Conservation (phyloP, 495 filamentous ascomycete genomes). For the Lophium mytilinum region DNA sequence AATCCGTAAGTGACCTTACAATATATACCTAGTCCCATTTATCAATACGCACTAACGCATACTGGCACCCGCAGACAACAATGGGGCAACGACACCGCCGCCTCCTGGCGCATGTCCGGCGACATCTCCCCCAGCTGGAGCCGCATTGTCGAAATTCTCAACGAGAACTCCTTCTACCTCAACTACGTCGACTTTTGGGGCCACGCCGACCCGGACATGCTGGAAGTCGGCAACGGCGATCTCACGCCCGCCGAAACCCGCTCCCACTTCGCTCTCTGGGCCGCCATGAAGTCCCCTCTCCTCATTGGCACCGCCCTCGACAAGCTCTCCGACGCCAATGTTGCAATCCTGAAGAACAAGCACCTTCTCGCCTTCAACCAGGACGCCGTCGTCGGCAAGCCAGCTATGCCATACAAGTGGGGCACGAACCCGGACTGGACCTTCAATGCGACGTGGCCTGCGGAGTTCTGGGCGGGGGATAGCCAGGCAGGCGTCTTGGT, state of each 20-base stretch:
- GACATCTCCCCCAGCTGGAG: conserved; percentile 37
- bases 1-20: conserved; percentile 28
- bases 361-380: conserved; percentile 55
- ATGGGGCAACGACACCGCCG: conserved; percentile 45
- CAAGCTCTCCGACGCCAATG: conserved; percentile 36
- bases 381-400: conserved; percentile 44
- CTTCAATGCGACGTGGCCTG: conserved; percentile 49
- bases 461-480: conserved; percentile 54
- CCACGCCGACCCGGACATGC: conserved; percentile 58
- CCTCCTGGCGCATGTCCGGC: conserved; percentile 48
- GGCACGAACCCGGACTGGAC: conserved; percentile 55
- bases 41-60: too few species aligned
- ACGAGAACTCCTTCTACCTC: conserved; percentile 43
- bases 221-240: conserved; percentile 57
- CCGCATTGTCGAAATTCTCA: conserved; percentile 44
- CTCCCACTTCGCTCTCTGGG: conserved; percentile 47
- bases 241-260: conserved; percentile 42
- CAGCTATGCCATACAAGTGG: conserved; percentile 59
- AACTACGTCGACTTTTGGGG: conserved; percentile 46
- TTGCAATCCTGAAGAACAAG: conserved; percentile 51
- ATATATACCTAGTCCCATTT: too few species aligned
- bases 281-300: conserved; percentile 49
- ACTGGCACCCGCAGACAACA: conserved; percentile 15
- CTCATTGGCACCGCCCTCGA: conserved; percentile 49
- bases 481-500: conserved; percentile 44